Evolutionary conservation across 2,329 filamentous ascomycete genomes (phyloP), one percentile per base, ranked within the genome.

Genomic region (Penicillium fuscoglaucum): DNA sequence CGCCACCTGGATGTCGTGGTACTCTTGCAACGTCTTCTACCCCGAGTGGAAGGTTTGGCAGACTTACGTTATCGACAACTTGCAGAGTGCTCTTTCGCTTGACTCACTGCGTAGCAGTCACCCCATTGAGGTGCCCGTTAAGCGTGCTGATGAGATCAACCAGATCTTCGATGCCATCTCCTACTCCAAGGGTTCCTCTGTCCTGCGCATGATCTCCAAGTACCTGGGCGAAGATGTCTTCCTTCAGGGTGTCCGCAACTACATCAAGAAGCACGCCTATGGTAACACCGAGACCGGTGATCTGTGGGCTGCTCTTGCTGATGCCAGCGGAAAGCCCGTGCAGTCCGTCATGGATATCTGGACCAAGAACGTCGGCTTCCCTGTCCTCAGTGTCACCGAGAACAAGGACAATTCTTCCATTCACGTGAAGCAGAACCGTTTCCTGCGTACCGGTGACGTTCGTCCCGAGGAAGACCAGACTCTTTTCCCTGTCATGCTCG

Each of bases 31-130:
- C 74, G 84, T 85, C 58, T 97, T 98, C 81, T 98, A 93, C 78
- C 93, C 93, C 9, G 93, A 98, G 76, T 98, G 93, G 93, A 96
- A 96, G 78, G 91, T 98, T 15, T 98, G 93, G 93, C 87, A 98
- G 76, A 89, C 87, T 29, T 98, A 96, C 74, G 93, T 98, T 57
- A 93, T 90, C 33, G 93, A 97, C 71, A 96, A 91, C 70, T 83
- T 98, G 57, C 91, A 96, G 73, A 88, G 90, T 62, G 93, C 93
- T 2, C 82, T 98, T 39, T 88, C 88, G 24, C 84, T 98, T 6
- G 93, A 98, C 75, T 96, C 93, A 4, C 80, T 98, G 53, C 87
- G 93, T 67, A 97, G 92, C 84, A 96, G 91, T 70, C 93, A 98
- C 75, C 93, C 93, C 6, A 96, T 98, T 59, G 93, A 98, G 76